phyloP scores from a whole-genome alignment of 179 eudicot species.

The Monotropa hypopitys region DNA sequence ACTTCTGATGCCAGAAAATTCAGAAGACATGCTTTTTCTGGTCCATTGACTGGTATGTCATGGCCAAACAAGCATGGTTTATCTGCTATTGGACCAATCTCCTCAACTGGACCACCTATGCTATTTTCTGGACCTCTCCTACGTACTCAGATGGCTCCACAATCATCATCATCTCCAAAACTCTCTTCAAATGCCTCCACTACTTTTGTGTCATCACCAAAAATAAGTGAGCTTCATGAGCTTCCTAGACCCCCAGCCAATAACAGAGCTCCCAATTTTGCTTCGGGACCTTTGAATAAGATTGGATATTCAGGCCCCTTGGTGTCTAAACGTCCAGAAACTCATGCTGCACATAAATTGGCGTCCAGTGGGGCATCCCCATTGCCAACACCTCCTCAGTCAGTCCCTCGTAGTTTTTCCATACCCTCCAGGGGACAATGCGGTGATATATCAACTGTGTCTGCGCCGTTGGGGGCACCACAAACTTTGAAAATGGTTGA shows the following conservation, averaged over 20 bases:
- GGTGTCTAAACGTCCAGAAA: conserved; percentile 36
- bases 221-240: conserved; percentile 90
- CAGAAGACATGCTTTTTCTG: conserved; percentile 65
- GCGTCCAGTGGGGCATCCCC: conserved; percentile 36
- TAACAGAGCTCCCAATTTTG: conserved; percentile 6
- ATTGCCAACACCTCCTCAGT: conserved; percentile 51
- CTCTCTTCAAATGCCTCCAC: conserved; percentile 44
- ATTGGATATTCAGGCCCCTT: conserved; percentile 65
- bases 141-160: conserved; percentile 31
- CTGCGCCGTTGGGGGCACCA: conserved; percentile 25
- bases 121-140: conserved; percentile 58
- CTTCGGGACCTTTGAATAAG: conserved; percentile 27
- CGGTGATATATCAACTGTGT: conserved; percentile 19
- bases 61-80: conserved; percentile 32
- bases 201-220: conserved; percentile 47
- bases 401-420: conserved; percentile 33
- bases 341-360: conserved; percentile 21
- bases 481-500: conserved; percentile 19
- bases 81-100: conserved; percentile 24
- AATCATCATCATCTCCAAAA: conserved; percentile 30
- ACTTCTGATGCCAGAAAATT: conserved; percentile 32
- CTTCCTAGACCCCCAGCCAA: conserved; percentile 84
- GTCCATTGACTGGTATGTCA: conserved; percentile 57
- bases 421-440: conserved; percentile 39
- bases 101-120: conserved; percentile 23